Conservation (phyloP, 345 rosid species). For the Microthlaspi erraticum region DNA sequence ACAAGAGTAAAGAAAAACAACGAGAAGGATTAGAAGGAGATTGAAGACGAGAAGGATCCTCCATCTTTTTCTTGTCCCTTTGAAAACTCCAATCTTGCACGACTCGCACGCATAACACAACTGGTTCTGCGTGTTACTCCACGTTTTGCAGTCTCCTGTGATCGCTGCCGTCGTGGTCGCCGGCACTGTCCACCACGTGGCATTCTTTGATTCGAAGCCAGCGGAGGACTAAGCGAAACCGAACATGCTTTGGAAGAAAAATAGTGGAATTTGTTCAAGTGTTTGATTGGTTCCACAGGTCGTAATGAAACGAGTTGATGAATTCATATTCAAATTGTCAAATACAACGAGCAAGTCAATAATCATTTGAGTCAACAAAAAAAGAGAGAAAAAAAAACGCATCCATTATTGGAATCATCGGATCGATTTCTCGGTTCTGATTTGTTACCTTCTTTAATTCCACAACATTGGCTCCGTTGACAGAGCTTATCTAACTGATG, state of each 20-base stretch:
- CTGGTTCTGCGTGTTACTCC: conserved; percentile 54
- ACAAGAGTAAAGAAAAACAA: conserved; percentile 42
- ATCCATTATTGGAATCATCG: neutral
- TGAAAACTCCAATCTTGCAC: conserved; percentile 59
- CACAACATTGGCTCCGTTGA: no score
- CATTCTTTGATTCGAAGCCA: conserved; percentile 53
- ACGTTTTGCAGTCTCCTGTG: conserved; percentile 51
- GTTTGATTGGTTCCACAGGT: conserved; percentile 13
- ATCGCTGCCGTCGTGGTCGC: neutral
- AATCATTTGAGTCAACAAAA: neutral
- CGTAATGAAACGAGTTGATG: neutral
- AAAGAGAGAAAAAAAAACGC: neutral
- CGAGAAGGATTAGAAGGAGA: conserved; percentile 37
- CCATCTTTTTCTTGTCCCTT: conserved; percentile 52
- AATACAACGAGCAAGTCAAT: no score
- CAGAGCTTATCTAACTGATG: no score
- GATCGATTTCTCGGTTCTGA: no score
- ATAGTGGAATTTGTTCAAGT: conserved; percentile 4
- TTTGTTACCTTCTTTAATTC: neutral
- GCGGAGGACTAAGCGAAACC: no score
- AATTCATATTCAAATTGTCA: neutral
- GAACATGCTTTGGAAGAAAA: neutral
- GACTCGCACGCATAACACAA: conserved; percentile 62
- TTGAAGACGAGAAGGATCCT: conserved; percentile 43
- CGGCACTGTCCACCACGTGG: conserved; percentile 50